Evolutionary conservation across 148 eudicot species (phyloP).

Genomic region (Silene latifolia): DNA sequence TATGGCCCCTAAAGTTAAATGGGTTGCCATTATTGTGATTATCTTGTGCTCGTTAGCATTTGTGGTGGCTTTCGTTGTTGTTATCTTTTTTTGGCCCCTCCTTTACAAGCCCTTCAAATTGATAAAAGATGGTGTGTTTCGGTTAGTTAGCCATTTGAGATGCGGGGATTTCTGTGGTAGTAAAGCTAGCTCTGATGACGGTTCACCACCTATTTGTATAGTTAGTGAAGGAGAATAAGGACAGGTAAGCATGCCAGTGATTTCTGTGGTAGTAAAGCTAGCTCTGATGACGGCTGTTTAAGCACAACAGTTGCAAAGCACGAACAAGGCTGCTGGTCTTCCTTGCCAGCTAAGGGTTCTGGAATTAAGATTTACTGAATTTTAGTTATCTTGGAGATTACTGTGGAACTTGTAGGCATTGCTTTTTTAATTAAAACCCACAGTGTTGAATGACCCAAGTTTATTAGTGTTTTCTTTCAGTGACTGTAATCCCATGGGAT

Average conservation of each 20-base stretch:
- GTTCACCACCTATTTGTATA: background rate
- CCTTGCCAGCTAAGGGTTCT: background rate
- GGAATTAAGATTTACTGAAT: too few relatives aligned
- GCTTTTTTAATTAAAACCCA: too few relatives aligned
- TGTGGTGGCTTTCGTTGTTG: background rate
- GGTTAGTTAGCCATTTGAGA: background rate
- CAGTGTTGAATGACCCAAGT: too few relatives aligned
- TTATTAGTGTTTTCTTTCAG: too few relatives aligned
- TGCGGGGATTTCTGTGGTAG: background rate
- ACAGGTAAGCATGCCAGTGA: too few relatives aligned
- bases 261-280: background rate
- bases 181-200: background rate
- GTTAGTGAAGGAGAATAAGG: background rate
- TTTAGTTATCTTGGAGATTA: too few relatives aligned
- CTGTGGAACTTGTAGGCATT: too few relatives aligned
- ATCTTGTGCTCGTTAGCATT: background rate
- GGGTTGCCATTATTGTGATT: slow-evolving; percentile 11
- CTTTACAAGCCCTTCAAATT: slow-evolving; percentile 5
- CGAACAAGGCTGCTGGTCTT: background rate
- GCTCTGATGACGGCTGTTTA: background rate
- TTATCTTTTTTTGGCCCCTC: slow-evolving; percentile 6
- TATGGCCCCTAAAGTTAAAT: slow-evolving; percentile 3
- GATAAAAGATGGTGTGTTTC: background rate
- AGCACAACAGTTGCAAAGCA: background rate
- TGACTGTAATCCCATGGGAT: too few relatives aligned